Base-by-base conservation (phyloP, 805 yeast species). In the Zygosaccharomyces siamensis region DNA sequence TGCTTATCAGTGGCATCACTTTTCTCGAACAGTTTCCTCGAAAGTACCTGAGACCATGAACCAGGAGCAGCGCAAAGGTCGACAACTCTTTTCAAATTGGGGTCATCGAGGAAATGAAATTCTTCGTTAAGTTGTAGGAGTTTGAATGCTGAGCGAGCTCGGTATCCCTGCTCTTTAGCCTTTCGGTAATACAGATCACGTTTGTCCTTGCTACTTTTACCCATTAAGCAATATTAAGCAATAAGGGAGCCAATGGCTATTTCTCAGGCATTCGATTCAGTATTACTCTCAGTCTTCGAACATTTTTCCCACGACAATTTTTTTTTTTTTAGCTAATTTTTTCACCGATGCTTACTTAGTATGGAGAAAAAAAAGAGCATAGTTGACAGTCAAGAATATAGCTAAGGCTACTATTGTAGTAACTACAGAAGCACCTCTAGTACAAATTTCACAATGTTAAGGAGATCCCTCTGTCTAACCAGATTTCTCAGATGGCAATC, bases 21-120 rank as follows among this genome's bases (percentile, higher is more conserved):
- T n/a, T 61, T 75, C 51, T 73, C 72, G 57, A 75, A 80, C 35
- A 87, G 68, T 59, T 83, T 83, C 56, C 87, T 70, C 28, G 93
- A 83, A 11, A 93, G 76, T 0, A 93, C 99, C 65, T 93, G 99
- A 1, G 96, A 86, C 99, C 99, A 93, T 3, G 97, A 89, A 1
- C 97, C 97, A 0, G 97, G 97, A 4, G 98, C 99, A 32, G 99
- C 99, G 75, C 99, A 93, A 27, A 93, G 74, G 69, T 93, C 99
- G 4, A 93, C 99, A 3, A 93, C 98, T 58, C 96, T 73, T 39
- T 74, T 75, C 31, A 89, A 81, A 36, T 80, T 84, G 14, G 60
- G 60, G 47, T 75, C 73, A 44, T 81, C 76, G 48, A 93, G 80
- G 32, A 89, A 77, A 53, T 86, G 84, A 65, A 92, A 93, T 65